Percentiles rank a stretch among this genome's conserved stretches.
Evolutionary conservation across 768 basidiomycete species (phyloP).

Genomic region (Tephrocybe sp.): DNA sequence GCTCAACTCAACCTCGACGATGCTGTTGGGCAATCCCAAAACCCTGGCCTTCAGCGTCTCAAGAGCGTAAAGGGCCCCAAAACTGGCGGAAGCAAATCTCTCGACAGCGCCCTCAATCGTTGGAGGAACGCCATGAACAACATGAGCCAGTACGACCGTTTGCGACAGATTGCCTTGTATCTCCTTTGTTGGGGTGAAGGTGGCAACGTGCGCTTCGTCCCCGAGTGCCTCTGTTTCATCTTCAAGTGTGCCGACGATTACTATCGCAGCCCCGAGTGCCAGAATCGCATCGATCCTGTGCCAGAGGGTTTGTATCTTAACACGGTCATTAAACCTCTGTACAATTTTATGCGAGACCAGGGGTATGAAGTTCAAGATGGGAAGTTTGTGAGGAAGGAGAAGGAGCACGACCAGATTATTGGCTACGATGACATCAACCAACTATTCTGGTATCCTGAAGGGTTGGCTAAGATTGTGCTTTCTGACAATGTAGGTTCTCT

Average conservation of each 20-base stretch:
- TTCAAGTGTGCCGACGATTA: slow-evolving; percentile 99
- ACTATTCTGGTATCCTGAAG: slow-evolving; percentile 99
- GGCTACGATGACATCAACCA: slow-evolving; percentile 99
- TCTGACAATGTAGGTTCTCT: slow-evolving; percentile 70
- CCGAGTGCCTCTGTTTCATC: slow-evolving; percentile 97
- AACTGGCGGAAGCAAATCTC: slow-evolving; percentile 65
- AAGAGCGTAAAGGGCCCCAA: slow-evolving; percentile 73
- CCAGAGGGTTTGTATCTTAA: slow-evolving; percentile 94
- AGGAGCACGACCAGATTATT: slow-evolving; percentile 92
- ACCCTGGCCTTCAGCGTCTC: slow-evolving; percentile 88
- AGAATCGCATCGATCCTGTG: slow-evolving; percentile 89
- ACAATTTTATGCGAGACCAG: slow-evolving; percentile 95
- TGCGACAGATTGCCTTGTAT: slow-evolving; percentile 94
- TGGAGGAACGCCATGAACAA: slow-evolving; percentile 99
- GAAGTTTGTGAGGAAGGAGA: slow-evolving; percentile 92
- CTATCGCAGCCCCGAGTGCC: slow-evolving; percentile 97
- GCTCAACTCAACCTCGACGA: slow-evolving; percentile 99
- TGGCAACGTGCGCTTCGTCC: slow-evolving; percentile 95
- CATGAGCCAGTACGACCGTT: slow-evolving; percentile 98
- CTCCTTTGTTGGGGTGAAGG: slow-evolving; percentile 99
- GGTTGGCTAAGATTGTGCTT: slow-evolving; percentile 89
- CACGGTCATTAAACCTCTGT: slow-evolving; percentile 90
- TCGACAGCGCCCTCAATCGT: slow-evolving; percentile 90
- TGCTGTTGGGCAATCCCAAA: slow-evolving; percentile 92
- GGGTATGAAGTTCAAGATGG: slow-evolving; percentile 95